phyloP scores from a whole-genome alignment of 805 yeast genomes.

The Metschnikowia vanudenii region DNA sequence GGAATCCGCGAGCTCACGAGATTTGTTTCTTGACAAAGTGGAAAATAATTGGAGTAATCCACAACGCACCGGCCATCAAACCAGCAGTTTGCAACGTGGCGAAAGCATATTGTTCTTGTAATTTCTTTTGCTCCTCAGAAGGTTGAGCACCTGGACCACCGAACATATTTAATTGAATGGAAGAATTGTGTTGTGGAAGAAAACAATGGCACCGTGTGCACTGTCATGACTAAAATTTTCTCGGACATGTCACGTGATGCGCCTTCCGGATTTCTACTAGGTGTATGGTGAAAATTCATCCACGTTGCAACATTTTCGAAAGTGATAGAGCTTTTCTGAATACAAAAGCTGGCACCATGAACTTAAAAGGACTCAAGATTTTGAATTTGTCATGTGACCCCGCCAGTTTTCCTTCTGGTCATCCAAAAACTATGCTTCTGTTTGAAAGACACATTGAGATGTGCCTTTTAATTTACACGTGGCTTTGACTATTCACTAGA shows the following conservation, averaged over 20 bases:
- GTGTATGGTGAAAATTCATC: no score
- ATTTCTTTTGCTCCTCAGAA: constrained; percentile 64
- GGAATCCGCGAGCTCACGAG: constrained; percentile 17
- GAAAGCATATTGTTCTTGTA: constrained; percentile 61
- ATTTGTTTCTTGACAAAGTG: constrained; percentile 54
- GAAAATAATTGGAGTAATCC: constrained; percentile 54
- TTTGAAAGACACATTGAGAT: no score
- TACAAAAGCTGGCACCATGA: no score
- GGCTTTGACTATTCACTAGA: no score
- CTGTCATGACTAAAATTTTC: constrained; percentile 4
- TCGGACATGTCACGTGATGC: constrained; percentile 12
- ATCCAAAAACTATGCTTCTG: no score
- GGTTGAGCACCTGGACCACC: constrained; percentile 50
- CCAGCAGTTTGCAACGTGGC: constrained; percentile 61
- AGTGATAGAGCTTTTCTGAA: no score
- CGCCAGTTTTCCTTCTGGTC: no score
- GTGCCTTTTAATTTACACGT: no score
- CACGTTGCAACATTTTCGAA: no score
- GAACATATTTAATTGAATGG: constrained; percentile 28
- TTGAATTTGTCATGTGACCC: no score
- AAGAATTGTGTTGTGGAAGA: neutral
- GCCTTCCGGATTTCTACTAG: no score
- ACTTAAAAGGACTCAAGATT: no score
- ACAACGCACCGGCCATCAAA: constrained; percentile 62
- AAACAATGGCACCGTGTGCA: neutral